Base-by-base conservation (phyloP, 805 yeast species). In the Candida loeiensis region DNA sequence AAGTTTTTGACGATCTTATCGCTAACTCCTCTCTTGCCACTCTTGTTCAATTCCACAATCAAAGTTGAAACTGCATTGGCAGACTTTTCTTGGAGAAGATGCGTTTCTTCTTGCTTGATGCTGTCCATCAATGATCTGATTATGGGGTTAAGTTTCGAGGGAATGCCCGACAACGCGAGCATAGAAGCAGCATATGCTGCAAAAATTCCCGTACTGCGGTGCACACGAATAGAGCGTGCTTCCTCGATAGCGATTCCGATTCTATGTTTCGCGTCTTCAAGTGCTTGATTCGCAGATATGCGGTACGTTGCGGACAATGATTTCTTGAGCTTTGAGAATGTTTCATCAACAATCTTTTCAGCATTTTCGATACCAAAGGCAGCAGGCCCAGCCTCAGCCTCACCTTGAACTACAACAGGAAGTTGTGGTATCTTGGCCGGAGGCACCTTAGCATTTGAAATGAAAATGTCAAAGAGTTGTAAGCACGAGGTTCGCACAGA, bases 61-160 rank as follows among this genome's bases (percentile, higher is more conserved):
- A 93, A 70, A 24, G 66, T 61, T 6, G 90, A 74, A 21, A 90
- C 76, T 0, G 95, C 75, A 2, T 59, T 56, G 1, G 96, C 89
- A 4, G 95, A 71, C 44, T 90, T 71, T 6, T 59, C 56, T 56
- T 93, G 99, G 42, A 93, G 66, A 30, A 78, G 66, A 16, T 60
- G 66, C 4, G 79, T 72, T 34, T 76, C 81, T 53, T 90, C 98
- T 33, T 71, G 71, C 55, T 93, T 93, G 39, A 93, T 71, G 55
- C 95, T 83, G 44, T 89, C 97, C 98, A 93, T 93, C 38, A 93
- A 65, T 0, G 96, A 77, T 46, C 95, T 74, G 34, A 93, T 91
- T 21, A 87, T 73, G 4, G 96, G 95, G 52, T 89, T 93, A 47
- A 93, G 69, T 59, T 93, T 93, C 51, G 79, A 72, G 2, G 98